Percentiles rank a stretch among this genome's conserved stretches.
Conservation (phyloP, 2,329 filamentous ascomycete species). For the Bisporella sp. region DNA sequence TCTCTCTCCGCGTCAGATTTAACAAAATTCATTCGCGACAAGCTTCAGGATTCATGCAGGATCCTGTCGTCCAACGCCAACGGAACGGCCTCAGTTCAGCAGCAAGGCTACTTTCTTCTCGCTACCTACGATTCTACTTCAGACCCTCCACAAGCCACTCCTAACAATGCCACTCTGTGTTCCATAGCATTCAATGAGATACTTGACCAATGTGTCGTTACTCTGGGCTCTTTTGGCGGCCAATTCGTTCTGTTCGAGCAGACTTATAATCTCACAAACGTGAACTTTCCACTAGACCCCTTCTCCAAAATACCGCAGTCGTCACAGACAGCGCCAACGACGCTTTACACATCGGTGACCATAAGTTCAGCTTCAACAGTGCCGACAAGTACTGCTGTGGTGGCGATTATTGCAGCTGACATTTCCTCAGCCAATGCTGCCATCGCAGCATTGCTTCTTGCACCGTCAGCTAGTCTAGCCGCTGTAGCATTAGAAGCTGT, state of each 20-base stretch:
- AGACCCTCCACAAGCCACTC: neutral
- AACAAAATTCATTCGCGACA: neutral
- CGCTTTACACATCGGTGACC: neutral
- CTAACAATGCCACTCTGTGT: neutral
- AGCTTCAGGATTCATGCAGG: neutral
- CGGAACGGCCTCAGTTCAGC: neutral
- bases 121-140: neutral
- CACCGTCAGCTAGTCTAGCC: neutral
- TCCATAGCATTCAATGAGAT: neutral
- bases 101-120: neutral
- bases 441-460: neutral
- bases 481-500: neutral
- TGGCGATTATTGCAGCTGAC: neutral
- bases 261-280: neutral
- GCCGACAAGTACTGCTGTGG: neutral
- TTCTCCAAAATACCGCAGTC: neutral
- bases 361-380: neutral
- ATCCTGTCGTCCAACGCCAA: neutral
- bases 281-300: neutral
- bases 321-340: neutral
- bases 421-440: neutral
- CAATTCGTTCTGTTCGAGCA: neutral
- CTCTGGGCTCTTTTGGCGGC: neutral
- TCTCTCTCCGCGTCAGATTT: neutral
- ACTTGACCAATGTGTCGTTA: neutral